Base-by-base conservation (phyloP, 495 filamentous ascomycete species). In the Stereocaulon alpinum region DNA sequence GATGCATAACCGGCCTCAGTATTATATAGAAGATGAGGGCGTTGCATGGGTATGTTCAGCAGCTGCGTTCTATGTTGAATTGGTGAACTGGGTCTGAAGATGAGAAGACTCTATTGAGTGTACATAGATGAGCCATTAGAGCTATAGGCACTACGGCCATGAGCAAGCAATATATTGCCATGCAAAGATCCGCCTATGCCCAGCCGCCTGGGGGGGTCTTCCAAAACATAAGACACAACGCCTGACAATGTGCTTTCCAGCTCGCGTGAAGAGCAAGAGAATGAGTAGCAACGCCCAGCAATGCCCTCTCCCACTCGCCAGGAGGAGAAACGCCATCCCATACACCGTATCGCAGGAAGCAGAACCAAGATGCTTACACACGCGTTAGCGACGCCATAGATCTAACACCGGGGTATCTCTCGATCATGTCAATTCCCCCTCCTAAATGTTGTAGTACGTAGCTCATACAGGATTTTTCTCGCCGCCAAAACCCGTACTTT, bases 401-500 rank as follows among this genome's bases (percentile, higher is more conserved):
- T 42, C 7, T 20, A 45, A 59, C 45, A 51, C 27, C 9, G 37
- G 56, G 56, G 56, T 59, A 59, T 51, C 56, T 48, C 47, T 58
- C 7, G 45, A 50, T 24, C 15, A 20, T 41, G 17, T 22, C 17
- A 32, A 5, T 22, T 59, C 56, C 56, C 12, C 56, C 56, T 43
- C 11, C 15, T 43, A 32, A 37, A 51, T 12, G 49, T 32, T 52
- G 10, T 27, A 42, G 10, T 27, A 42, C 47, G 11, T 58, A 22
- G n/a, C 29, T 11, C 20, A 43, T 41, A 50, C 34, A 9, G 1
- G 2, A 5, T 34, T 20, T 58, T 6, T 20, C 14, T 15, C 24
- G 22, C 56, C 30, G 17, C 24, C 18, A 24, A 12, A 24, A 24
- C 1, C 24, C 1, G 24, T 24, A 24, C 24, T 24, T 24, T 24